Evolutionary conservation across 148 eudicot genomes (phyloP), one percentile per base, ranked within the genome.

Genomic region (Cornus florida): DNA sequence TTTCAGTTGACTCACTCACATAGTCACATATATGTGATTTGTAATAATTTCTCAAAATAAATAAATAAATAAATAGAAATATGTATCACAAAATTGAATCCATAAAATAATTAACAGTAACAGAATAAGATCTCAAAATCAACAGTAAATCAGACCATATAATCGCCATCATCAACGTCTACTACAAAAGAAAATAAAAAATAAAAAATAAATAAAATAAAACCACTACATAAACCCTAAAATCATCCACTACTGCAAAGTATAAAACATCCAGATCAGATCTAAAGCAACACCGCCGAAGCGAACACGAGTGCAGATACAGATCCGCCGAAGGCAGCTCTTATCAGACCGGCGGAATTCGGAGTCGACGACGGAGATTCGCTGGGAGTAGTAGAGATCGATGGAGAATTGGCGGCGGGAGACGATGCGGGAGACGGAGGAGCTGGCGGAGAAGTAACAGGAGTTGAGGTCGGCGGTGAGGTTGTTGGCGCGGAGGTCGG

Each of bases 281-380:
- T 86, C 89, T 90, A 90, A 70, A 90, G 75, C 85, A 88, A 70
- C 72, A 90, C 78, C 7, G 80, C 78, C 16, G 86, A 83, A 11
- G 83, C 87, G 22, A 90, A 43, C 22, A 85, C 80, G 19, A 79
- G 79, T 6, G 32, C 86, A 6, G 79, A 83, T 4, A 83, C 83
- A 16, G 93, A 90, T 86, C 88, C 91, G 23, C 50, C 75, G 20
- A 84, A 43, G 17, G 87, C 77, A 24, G 81, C 80, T 82, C 89
- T 78, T 84, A 77, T 86, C 74, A 87, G 59, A 6, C 60, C 79
- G 50, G 85, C 90, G 5, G 81, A 72, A 75, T 28, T 82, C 12
- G 8, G 2, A 80, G 69, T 71, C 41, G 73, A 20, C 11, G 67
- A 23, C 19, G 80, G 74, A 5, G 73, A 12, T 0, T 73, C 14